These are phyloP conservation scores for Aspergillus clavatus DNA, from an alignment of 2,329 filamentous ascomycete species.

Conservation along the genomic window DNA sequence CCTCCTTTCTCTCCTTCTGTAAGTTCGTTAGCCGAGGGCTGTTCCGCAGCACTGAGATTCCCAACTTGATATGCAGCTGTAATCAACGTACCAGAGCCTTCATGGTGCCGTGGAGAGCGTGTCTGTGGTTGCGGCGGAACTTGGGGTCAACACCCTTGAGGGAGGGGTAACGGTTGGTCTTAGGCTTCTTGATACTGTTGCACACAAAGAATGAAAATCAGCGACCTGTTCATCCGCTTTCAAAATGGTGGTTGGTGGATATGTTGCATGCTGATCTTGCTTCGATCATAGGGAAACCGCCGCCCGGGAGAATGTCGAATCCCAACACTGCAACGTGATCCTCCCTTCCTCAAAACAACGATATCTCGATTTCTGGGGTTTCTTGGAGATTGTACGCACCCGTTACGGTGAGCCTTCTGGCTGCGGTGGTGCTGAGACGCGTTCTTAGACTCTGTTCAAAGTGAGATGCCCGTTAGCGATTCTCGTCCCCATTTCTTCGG, in stretches of 20 bases:
- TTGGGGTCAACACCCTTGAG: constrained; percentile 99
- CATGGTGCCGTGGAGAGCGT: constrained; percentile 98
- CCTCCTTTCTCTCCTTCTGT: constrained; percentile 97
- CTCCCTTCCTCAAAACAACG: neutral
- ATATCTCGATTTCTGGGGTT: neutral
- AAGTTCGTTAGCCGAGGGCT: constrained; percentile 30
- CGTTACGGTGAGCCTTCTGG: constrained; percentile 99
- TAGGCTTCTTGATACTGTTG: constrained; percentile 98
- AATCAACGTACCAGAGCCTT: constrained; percentile 79
- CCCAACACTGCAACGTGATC: constrained; percentile 10
- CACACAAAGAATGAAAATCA: constrained; percentile 18
- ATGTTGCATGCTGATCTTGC: constrained; percentile 2
- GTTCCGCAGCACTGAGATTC: neutral
- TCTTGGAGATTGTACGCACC: constrained; percentile 58
- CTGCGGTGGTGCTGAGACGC: constrained; percentile 98
- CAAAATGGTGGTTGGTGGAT: neutral
- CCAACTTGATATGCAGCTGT: neutral
- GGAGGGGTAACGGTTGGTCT: constrained; percentile 97
- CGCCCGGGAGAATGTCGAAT: constrained; percentile 2
- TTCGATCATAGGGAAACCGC: neutral
- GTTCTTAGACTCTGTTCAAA: constrained; percentile 89
- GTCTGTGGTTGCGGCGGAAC: constrained; percentile 99
- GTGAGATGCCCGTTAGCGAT: constrained; percentile 24
- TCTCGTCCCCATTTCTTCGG: neutral
- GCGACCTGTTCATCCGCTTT: constrained; percentile 9